Base-by-base conservation (phyloP, 148 eudicot genomes). In the Selenicereus undatus region DNA sequence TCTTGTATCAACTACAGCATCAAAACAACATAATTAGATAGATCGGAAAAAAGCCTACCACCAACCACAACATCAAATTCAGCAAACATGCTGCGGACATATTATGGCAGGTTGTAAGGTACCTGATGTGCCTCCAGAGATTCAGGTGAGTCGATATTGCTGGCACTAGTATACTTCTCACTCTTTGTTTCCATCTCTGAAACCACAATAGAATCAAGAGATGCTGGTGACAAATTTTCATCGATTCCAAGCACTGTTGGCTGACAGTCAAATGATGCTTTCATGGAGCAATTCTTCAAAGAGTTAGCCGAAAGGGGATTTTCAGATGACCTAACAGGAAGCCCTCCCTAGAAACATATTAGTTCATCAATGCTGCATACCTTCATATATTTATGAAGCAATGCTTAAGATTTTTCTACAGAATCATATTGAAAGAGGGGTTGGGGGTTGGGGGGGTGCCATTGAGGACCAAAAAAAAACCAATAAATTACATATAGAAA, bases 171-270 rank as follows among this genome's bases (percentile, higher is more conserved):
- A 79, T 86, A 87, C 62, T 88, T 90, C 54, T 90, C 90, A 65
- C 86, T 81, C 85, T 87, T 92, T 54, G 87, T 72, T 75, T 86
- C 88, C 78, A 86, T 85, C 62, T 90, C 93, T 20, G 88, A 78
- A 82, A 87, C 96, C 76, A 85, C 88, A 83, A 90, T 85, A 35
- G 96, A 92, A 86, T 90, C 93, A 81, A 92, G 84, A 66, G 93
- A 90, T 54, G 88, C 90, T 54, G 93, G 92, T n/a, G 96, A 92
- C 76, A 90, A 85, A 85, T 84, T 89, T 82, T 88, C 93, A 74
- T 90, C 88, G 32, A 89, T 78, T 76, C 89, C 82, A 52, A 85
- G 87, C 84, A 81, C 79, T 5, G 90, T 78, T 79, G 87, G 89
- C 87, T 90, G 91, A 79, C 88, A 85, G 64, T 91, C 91, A 51